Evolutionary conservation across 768 basidiomycete species (phyloP), one percentile per base, ranked within the genome.

Genomic region (Cyathus striatus): DNA sequence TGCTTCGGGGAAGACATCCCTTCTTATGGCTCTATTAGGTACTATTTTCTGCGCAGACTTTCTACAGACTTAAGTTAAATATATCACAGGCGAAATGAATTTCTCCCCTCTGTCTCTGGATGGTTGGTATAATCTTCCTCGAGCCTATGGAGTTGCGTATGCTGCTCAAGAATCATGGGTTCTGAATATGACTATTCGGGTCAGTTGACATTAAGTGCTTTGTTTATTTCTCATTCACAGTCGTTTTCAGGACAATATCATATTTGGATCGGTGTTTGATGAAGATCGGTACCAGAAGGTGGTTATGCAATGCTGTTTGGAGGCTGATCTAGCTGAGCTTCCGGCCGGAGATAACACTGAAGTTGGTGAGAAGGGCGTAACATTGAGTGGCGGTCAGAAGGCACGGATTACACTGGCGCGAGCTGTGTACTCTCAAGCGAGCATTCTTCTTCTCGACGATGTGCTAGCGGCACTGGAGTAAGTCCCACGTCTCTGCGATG

Each of bases 161-260:
- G 82, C 84, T 5, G 82, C 82, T 1, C 88, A 92, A 56, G 86
- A 88, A 54, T 79, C 84, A 2, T 92, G 86, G 86, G 79, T 89
- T 9, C 75, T 83, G 59, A 88, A 84, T 47, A 83, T 81, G 44
- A 86, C 84, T 0, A 82, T 87, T 39, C 69, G 64, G 54, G 80
- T 78, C 32, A 23, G 48, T 40, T 21, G 13, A 36, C 23, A n/a
- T 3, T n/a, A 32, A 16, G 30, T 32, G 17, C 5, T 32, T 12
- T 32, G 13, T 32, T 12, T 5, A 16, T 32, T 32, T 32, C 4
- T 32, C 30, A 32, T 12, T 32, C 30, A 32, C 12, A 32, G 17
- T 32, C 30, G 4, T 26, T 25, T 23, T 17, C 39, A 76, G 67
- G 82, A 90, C 34, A 93, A 92, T 55, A 83, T 92, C 43, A 60